Evolutionary conservation across 2,329 filamentous ascomycete species (phyloP).

Genomic region (Alternaria sp.): DNA sequence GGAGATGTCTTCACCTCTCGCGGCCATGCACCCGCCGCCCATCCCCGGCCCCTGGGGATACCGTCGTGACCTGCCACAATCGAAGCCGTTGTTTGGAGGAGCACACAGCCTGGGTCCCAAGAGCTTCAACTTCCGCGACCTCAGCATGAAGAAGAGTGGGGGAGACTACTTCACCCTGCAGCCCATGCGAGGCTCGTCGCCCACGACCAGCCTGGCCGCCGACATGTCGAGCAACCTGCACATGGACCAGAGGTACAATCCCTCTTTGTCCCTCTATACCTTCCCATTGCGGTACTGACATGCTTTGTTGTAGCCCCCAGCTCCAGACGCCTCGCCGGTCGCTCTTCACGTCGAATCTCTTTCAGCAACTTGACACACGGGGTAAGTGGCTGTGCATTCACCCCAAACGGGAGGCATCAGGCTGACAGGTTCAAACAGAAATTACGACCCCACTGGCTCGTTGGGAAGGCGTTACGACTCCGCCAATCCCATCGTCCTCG

Average conservation of each 20-base stretch:
- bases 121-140: conserved; percentile 78
- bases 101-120: conserved; percentile 65
- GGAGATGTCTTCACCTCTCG: conserved; percentile 93
- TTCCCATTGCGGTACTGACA: conserved; percentile 47
- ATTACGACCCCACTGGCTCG: conserved; percentile 56
- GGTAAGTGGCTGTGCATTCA: conserved; percentile 60
- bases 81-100: conserved; percentile 62
- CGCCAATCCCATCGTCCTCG: conserved; percentile 84
- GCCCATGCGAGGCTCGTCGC: conserved; percentile 83
- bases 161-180: conserved; percentile 85
- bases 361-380: conserved; percentile 64
- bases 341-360: conserved; percentile 78
- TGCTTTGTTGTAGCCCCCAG: conserved; percentile 70
- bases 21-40: conserved; percentile 83
- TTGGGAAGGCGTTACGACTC: conserved; percentile 78
- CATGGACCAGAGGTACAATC: conserved; percentile 84
- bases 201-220: conserved; percentile 86
- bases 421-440: conserved; percentile 48
- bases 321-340: conserved; percentile 83
- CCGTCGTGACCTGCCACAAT: conserved; percentile 62
- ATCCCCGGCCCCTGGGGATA: conserved; percentile 71
- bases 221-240: conserved; percentile 98
- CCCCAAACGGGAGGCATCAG: conserved; percentile 22
- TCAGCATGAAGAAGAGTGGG: conserved; percentile 73
- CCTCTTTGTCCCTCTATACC: conserved; percentile 36